A percentile compares a stretch with the other conserved stretches of the same genome.
phyloP scores from a whole-genome alignment of 345 rosid genomes.

The Salix purpurea region DNA sequence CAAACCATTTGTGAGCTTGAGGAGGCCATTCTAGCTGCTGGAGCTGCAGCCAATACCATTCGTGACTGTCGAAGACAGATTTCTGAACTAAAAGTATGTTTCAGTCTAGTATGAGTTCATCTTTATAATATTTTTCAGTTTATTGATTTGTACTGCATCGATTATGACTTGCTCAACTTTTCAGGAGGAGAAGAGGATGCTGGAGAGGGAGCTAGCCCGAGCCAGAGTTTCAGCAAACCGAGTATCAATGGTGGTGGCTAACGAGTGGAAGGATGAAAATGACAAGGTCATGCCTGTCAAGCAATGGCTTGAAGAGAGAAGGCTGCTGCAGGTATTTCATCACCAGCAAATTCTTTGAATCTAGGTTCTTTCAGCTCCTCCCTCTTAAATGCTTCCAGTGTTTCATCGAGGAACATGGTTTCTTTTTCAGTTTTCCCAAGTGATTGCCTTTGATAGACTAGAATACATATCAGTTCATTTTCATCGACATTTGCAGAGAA shows the following conservation, averaged over 20 bases:
- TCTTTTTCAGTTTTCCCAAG: neutral
- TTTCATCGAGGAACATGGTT: neutral
- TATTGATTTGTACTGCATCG: neutral
- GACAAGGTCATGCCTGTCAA: constrained; percentile 87
- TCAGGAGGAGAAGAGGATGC: constrained; percentile 85
- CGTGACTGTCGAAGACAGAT: constrained; percentile 69
- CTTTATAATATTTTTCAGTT: neutral
- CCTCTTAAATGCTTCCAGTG: no score
- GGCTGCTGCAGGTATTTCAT: constrained; percentile 63
- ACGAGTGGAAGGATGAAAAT: constrained; percentile 94
- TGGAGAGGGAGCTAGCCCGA: constrained; percentile 93
- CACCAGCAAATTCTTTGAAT: neutral
- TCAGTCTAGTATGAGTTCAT: neutral
- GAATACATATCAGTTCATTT: neutral
- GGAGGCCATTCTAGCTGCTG: constrained; percentile 79
- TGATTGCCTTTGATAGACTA: neutral
- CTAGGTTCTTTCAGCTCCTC: neutral
- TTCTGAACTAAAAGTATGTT: constrained; percentile 63
- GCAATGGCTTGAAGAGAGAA: constrained; percentile 91
- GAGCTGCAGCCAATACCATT: constrained; percentile 75
- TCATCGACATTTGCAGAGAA: neutral
- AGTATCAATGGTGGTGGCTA: constrained; percentile 82
- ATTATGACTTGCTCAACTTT: neutral
- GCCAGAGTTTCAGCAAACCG: constrained; percentile 73
- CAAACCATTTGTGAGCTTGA: constrained; percentile 77